Percentiles rank a stretch among this genome's conserved stretches.
These are phyloP conservation scores for Poterioochromonas sp. DNA, from an alignment of 352 stramenopile species.

Conservation along the genomic window DNA sequence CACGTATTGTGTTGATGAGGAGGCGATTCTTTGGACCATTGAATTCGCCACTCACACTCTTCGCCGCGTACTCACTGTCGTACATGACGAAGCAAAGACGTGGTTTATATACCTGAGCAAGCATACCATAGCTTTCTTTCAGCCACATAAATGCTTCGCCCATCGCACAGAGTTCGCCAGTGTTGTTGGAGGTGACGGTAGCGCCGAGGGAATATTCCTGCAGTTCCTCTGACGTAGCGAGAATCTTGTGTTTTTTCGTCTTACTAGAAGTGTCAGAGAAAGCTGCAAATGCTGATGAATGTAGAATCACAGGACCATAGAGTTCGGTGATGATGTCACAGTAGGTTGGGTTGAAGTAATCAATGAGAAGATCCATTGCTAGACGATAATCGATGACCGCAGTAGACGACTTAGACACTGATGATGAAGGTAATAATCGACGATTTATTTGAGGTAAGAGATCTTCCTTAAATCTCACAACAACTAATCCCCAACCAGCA, in stretches of 20 bases:
- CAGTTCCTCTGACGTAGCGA: too few species aligned
- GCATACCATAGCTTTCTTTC: neutral
- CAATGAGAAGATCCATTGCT: neutral
- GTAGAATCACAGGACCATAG: neutral
- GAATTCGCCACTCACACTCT: constrained; percentile 37
- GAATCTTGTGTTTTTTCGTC: neutral
- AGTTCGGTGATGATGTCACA: neutral
- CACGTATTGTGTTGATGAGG: constrained; percentile 27
- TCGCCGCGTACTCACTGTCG: constrained; percentile 40
- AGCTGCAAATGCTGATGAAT: too few species aligned
- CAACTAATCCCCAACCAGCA: neutral
- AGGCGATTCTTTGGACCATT: constrained; percentile 40
- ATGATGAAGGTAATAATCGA: neutral
- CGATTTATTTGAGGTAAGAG: neutral
- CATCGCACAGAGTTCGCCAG: constrained; percentile 39
- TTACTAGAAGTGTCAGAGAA: too few species aligned
- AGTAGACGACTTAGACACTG: neutral
- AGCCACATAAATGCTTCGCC: constrained; percentile 37
- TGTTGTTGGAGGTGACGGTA: constrained; percentile 39
- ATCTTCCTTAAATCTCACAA: neutral
- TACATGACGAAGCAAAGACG: constrained; percentile 26
- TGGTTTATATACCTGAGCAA: neutral
- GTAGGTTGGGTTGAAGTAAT: neutral
- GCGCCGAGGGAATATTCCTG: too few species aligned
- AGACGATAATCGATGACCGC: neutral